Percentiles rank a stretch among this genome's conserved stretches.
Evolutionary conservation across 768 basidiomycete genomes (phyloP).

Genomic region (Harrya chromipes): DNA sequence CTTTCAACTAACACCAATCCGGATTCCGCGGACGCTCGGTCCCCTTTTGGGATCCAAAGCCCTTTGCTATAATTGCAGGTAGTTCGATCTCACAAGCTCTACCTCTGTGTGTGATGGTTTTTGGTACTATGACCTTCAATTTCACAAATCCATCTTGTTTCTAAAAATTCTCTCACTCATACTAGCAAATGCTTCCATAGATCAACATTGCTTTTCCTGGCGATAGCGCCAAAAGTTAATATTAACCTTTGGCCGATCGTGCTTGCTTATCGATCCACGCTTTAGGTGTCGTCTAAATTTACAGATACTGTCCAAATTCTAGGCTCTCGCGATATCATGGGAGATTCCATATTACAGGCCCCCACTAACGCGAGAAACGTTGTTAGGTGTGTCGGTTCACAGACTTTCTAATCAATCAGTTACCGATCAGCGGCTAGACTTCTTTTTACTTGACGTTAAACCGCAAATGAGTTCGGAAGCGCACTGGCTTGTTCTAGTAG

Average conservation of each 20-base stretch:
- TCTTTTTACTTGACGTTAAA: too few species aligned
- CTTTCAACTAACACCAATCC: background rate
- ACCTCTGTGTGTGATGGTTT: too few species aligned
- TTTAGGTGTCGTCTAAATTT: background rate
- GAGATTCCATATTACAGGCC: background rate
- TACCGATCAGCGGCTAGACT: too few species aligned
- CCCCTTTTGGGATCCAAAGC: too few species aligned
- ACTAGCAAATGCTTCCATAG: background rate
- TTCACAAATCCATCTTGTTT: too few species aligned
- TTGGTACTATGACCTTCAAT: too few species aligned
- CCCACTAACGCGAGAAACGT: background rate
- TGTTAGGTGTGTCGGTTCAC: background rate
- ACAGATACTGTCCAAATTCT: too few species aligned
- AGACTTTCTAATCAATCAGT: background rate
- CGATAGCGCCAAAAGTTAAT: constrained; percentile 10
- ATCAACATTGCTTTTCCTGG: background rate
- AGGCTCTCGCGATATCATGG: background rate
- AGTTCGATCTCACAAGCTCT: background rate
- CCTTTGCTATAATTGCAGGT: background rate
- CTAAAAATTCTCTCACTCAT: background rate
- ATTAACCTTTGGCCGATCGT: constrained; percentile 3
- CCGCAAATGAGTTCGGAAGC: too few species aligned
- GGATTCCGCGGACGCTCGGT: background rate
- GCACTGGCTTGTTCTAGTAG: too few species aligned
- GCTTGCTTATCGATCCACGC: background rate